A percentile compares a stretch with the other conserved stretches of the same genome.
Evolutionary conservation across 768 basidiomycete genomes (phyloP).

Genomic region (Porphyrellus cyaneotinctus): DNA sequence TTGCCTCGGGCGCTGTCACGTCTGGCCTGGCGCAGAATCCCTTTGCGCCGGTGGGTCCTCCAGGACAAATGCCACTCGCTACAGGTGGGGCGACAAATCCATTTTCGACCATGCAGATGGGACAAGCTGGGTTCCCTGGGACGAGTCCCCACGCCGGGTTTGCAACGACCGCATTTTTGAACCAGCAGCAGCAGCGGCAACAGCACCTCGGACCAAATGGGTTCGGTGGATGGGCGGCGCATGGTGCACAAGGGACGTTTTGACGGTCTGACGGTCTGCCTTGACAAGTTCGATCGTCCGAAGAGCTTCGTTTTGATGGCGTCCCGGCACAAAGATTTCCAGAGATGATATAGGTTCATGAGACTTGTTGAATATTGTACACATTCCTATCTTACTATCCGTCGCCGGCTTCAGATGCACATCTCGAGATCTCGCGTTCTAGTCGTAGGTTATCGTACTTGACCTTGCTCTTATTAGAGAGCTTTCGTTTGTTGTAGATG

Average conservation of each 20-base stretch:
- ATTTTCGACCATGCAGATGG: constrained; percentile 16
- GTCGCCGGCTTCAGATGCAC: neutral
- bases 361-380: neutral
- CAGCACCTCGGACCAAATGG: constrained; percentile 15
- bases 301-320: neutral
- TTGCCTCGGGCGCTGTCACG: neutral
- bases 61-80: constrained; percentile 26
- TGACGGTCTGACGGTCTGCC: neutral
- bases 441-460: neutral
- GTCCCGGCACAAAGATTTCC: neutral
- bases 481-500: too few relatives aligned
- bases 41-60: constrained; percentile 6
- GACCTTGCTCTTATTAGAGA: neutral
- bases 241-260: constrained; percentile 15
- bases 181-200: constrained; percentile 26
- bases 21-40: constrained; percentile 19
- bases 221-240: constrained; percentile 19
- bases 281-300: neutral
- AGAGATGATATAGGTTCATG: neutral
- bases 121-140: constrained; percentile 15
- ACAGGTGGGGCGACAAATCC: constrained; percentile 9
- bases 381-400: neutral
- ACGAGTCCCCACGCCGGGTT: constrained; percentile 30
- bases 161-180: constrained; percentile 10
- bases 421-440: too few relatives aligned